phyloP scores from a whole-genome alignment of 208 protist genomes.

The Leishmania guyanensis region DNA sequence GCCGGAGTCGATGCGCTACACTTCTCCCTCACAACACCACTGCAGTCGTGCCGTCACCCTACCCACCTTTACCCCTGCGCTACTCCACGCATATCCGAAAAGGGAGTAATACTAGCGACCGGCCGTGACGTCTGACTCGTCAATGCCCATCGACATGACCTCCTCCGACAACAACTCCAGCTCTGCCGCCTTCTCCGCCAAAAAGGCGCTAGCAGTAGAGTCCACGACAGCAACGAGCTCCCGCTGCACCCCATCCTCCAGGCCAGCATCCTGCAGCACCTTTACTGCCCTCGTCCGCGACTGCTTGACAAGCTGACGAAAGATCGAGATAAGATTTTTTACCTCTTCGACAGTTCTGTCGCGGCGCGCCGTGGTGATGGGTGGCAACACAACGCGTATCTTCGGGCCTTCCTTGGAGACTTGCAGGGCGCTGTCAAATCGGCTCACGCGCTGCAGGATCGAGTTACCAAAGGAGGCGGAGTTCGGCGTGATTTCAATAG shows the following conservation, averaged over 20 bases:
- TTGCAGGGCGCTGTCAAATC: slow-evolving; percentile 76
- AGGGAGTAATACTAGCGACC: neutral
- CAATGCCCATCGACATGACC: slow-evolving; percentile 86
- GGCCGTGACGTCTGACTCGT: slow-evolving; percentile 64
- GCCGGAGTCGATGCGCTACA: neutral
- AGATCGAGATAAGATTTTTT: slow-evolving; percentile 36
- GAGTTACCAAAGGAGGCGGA: slow-evolving; percentile 49
- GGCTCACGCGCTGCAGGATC: slow-evolving; percentile 70
- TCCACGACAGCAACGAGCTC: slow-evolving; percentile 68
- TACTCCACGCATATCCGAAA: neutral
- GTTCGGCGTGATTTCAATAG: slow-evolving; percentile 73
- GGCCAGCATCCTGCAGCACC: slow-evolving; percentile 62
- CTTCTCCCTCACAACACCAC: neutral
- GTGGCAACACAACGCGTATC: slow-evolving; percentile 66
- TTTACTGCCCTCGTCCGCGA: slow-evolving; percentile 59
- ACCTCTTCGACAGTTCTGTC: slow-evolving; percentile 71
- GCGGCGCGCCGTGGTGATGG: slow-evolving; percentile 74
- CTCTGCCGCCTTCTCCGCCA: slow-evolving; percentile 76
- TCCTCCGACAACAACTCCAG: slow-evolving; percentile 70
- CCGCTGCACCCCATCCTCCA: slow-evolving; percentile 61
- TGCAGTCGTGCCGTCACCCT: neutral
- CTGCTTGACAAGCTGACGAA: slow-evolving; percentile 64
- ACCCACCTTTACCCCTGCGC: neutral
- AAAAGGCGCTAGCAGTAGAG: slow-evolving; percentile 55
- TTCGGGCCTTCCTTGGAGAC: slow-evolving; percentile 72